Base-by-base conservation (phyloP, 257 asterid species). In the Avicennia marina region DNA sequence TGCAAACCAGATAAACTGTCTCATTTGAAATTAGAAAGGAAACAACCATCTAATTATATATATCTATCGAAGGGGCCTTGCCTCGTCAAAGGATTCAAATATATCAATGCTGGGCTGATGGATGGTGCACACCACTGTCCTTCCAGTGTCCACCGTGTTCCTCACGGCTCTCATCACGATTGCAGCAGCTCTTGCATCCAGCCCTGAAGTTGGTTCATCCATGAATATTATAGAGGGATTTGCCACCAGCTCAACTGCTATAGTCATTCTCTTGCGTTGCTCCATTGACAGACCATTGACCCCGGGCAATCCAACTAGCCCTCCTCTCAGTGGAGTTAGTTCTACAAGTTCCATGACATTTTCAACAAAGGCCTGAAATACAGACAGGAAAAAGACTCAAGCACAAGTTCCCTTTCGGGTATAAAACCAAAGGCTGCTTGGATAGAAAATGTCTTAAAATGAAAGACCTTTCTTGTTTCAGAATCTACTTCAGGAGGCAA, bases 181-280 rank as follows among this genome's bases (percentile, higher is more conserved):
- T 66, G 87, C 82, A 60, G 87, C 87, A 38, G 87, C 81, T 72
- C 87, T 68, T 27, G 87, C 84, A 54, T 81, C 87, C 0, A 81
- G 66, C 6, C 87, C 87, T 32, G 84, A 81, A 33, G 87, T 80
- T 8, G 87, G 87, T 29, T 80, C 87, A 12, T 80, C 87, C 87
- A 80, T 80, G 12, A 76, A 80, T 52, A 76, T 70, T 40, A 76
- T 72, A 3, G 83, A 76, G 6, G 86, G 86, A 63, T 79, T 79
- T 11, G 78, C 83, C 39, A 76, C 83, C 15, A 79, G 73, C 69
- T 79, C 86, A 1, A 79, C 81, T 4, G 82, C 87, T n/a, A 77
- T 69, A 0, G 86, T 82, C 19, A 79, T 70, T 65, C 90, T 66
- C 75, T 82, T 82, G 2, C 90, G 70, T 21, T 82, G 90, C 72